Percentiles rank a stretch among this genome's conserved stretches.
Evolutionary conservation across 768 basidiomycete species (phyloP).

Genomic region (Pleurotus cornucopiae): DNA sequence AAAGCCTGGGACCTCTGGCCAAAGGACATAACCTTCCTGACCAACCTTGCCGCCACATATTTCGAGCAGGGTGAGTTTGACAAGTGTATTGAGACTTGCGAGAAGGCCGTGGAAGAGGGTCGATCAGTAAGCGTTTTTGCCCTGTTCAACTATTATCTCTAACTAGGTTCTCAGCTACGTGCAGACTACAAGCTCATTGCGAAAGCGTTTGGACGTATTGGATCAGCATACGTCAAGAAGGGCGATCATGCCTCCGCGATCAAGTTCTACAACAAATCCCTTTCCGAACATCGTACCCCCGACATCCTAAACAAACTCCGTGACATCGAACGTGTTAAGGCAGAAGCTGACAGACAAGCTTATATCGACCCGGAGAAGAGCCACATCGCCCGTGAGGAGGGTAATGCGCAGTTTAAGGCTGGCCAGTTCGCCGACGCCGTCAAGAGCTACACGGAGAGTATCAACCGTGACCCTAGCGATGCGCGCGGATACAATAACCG

Average conservation of each 20-base stretch:
- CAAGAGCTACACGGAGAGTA: conserved; percentile 90
- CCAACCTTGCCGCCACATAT: conserved; percentile 88
- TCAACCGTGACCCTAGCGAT: conserved; percentile 91
- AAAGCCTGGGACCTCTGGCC: conserved; percentile 93
- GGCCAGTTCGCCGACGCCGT: conserved; percentile 92
- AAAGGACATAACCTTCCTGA: conserved; percentile 90
- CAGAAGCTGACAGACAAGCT: conserved; percentile 72
- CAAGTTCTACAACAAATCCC: conserved; percentile 90
- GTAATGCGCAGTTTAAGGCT: conserved; percentile 86
- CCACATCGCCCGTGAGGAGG: conserved; percentile 83
- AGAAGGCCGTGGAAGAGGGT: conserved; percentile 96
- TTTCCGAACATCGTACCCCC: conserved; percentile 95
- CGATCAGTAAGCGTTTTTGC: conserved; percentile 47
- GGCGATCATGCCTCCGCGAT: conserved; percentile 72
- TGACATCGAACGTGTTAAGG: conserved; percentile 72
- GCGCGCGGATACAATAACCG: conserved; percentile 96
- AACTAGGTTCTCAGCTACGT: conserved; percentile 47
- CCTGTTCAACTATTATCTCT: neutral
- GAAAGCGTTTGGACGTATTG: conserved; percentile 89
- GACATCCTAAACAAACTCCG: conserved; percentile 89
- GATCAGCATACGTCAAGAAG: conserved; percentile 80
- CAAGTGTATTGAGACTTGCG: conserved; percentile 85
- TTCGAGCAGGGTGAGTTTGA: conserved; percentile 93
- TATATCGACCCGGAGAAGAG: conserved; percentile 88
- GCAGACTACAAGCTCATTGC: conserved; percentile 95